A percentile compares a stretch with the other conserved stretches of the same genome.
Conservation (phyloP, 1,284 basidiomycete genomes). For the Cryptococcus deneoformans region DNA sequence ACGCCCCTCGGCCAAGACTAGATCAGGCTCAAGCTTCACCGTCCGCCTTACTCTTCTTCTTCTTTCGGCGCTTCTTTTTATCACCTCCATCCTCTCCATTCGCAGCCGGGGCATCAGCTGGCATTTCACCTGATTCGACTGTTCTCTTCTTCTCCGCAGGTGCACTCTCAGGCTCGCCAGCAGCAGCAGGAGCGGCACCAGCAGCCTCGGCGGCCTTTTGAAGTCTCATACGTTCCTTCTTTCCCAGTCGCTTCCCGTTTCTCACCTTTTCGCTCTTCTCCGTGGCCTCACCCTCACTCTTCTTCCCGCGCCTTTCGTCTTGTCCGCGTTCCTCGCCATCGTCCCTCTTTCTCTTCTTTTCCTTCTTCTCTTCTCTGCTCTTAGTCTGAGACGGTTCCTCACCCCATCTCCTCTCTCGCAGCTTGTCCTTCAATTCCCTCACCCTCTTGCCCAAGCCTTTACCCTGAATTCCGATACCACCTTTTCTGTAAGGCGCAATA, state of each 20-base stretch:
- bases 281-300: constrained; percentile 10
- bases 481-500: constrained; percentile 80
- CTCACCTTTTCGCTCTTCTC: not conserved
- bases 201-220: constrained; percentile 1
- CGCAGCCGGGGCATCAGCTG: too few species aligned
- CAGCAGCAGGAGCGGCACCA: not conserved
- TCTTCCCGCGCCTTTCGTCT: constrained; percentile 8
- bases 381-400: constrained; percentile 35
- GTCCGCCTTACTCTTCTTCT: constrained; percentile 4
- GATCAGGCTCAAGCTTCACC: not conserved
- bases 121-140: not conserved
- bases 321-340: constrained; percentile 11
- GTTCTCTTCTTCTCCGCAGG: constrained; percentile 11
- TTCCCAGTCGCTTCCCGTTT: constrained; percentile 10
- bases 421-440: constrained; percentile 65
- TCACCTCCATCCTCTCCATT: constrained; percentile 4
- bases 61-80: constrained; percentile 16
- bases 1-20: not conserved
- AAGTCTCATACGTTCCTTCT: constrained; percentile 21
- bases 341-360: constrained; percentile 52
- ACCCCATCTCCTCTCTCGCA: constrained; percentile 55
- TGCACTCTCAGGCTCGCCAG: not conserved
- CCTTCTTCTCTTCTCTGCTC: constrained; percentile 14
- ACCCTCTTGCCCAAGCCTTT: constrained; percentile 72
- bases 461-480: constrained; percentile 49